phyloP scores from a whole-genome alignment of 148 eudicot species.

The Spergularia bocconei region DNA sequence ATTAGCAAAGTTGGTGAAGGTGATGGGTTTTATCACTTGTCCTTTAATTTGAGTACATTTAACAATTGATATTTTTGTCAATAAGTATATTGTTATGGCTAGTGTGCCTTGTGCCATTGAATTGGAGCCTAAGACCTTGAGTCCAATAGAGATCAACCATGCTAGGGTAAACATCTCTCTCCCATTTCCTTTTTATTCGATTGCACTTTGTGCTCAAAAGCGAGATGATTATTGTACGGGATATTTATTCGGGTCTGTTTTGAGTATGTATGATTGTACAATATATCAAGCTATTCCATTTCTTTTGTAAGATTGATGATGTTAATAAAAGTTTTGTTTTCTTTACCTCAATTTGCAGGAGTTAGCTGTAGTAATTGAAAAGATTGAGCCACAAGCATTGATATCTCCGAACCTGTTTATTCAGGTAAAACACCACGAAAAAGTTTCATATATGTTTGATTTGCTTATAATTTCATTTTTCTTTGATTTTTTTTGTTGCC shows the following conservation, averaged over 20 bases:
- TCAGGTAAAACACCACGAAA: conserved; percentile 9
- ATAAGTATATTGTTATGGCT: conserved; percentile 12
- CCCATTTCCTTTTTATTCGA: too few relatives aligned
- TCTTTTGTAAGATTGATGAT: too few relatives aligned
- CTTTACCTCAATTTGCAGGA: conserved; percentile 14
- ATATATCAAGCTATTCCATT: too few relatives aligned
- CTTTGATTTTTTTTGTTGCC: too few relatives aligned
- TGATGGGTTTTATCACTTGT: conserved; percentile 7
- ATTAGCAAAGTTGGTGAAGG: background rate
- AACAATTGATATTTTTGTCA: background rate
- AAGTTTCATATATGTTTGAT: background rate
- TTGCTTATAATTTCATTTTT: background rate
- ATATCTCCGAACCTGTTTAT: conserved; percentile 8
- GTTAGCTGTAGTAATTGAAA: conserved; percentile 26
- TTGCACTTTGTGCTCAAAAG: too few relatives aligned
- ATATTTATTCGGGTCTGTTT: too few relatives aligned
- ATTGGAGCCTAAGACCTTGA: conserved; percentile 41
- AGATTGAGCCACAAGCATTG: conserved; percentile 18
- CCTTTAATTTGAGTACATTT: background rate
- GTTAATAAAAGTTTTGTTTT: too few relatives aligned
- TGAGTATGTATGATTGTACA: too few relatives aligned
- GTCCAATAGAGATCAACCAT: conserved; percentile 25
- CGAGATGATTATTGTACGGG: too few relatives aligned
- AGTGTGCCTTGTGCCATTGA: conserved; percentile 34
- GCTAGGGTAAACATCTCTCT: conserved; percentile 18